phyloP scores from a whole-genome alignment of 306 rosid species.

The Begonia fuchsioides region DNA sequence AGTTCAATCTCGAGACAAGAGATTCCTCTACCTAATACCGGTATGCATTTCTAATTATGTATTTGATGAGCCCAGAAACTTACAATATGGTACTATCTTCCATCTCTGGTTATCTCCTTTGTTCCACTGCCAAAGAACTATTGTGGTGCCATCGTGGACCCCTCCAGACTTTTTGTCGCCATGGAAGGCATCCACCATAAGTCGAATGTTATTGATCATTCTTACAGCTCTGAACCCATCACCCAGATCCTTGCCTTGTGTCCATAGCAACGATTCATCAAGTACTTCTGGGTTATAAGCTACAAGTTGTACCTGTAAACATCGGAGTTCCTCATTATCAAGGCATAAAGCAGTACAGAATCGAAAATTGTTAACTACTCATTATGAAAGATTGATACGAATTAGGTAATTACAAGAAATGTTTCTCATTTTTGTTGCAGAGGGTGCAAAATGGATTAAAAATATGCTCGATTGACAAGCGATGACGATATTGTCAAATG shows the following conservation, averaged over 20 bases:
- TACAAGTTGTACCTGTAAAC: constrained; percentile 47
- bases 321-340: no score
- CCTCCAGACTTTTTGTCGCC: constrained; percentile 76
- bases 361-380: no score
- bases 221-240: constrained; percentile 52
- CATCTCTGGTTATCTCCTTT: constrained; percentile 75
- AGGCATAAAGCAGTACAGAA: no score
- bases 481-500: no score
- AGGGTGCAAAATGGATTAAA: no score
- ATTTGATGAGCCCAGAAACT: constrained; percentile 20
- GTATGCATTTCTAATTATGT: background rate
- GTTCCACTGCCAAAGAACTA: constrained; percentile 73
- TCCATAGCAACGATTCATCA: constrained; percentile 73
- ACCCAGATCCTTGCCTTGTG: constrained; percentile 52
- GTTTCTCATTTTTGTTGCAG: no score
- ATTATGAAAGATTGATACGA: no score
- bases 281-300: constrained; percentile 40
- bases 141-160: constrained; percentile 56
- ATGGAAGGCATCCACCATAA: constrained; percentile 39
- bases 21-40: no score
- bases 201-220: constrained; percentile 67
- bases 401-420: no score
- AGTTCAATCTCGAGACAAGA: no score
- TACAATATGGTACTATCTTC: constrained; percentile 57
- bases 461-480: no score